Evolutionary conservation across 345 rosid genomes (phyloP), one percentile per base, ranked within the genome.

Genomic region (Aegle marmelos): DNA sequence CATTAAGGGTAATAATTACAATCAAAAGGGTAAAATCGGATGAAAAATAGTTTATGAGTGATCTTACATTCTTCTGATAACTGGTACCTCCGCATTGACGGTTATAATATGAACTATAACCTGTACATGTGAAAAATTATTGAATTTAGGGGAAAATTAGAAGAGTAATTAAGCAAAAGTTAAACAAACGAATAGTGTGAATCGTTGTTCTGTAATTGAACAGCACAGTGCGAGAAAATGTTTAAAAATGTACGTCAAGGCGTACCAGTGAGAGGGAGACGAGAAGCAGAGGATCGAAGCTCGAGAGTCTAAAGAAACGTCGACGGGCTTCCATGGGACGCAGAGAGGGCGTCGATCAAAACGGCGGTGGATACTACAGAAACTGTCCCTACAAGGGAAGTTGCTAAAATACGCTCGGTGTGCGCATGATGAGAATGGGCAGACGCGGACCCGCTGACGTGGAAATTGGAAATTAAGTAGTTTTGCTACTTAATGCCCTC

Each of bases 61-160:
- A 70, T 71, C 87, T 77, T 88, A 93, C 97, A 74, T 74, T 69
- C 86, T 75, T 69, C 79, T 81, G 62, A 76, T 33, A 69, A 81
- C 83, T 7, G 70, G 69, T 66, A 70, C 24, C 75, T 85, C 88
- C 36, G 90, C 90, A 83, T 77, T 79, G 30, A 83, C 86, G 74
- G 75, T 63, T 80, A 45, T 33, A 75, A 61, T 77, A 77, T 68
- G 82, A 78, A 81, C 68, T 63, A 85, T 16, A 70, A 90, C 90
- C 94, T 93, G 89, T 75, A 74, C 14, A 73, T 7, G n/a, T 27
- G 0, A 53, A 21, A 69, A 39, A 2, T 11, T n/a, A 65, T 10
- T 64, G 58, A 34, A 7, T 0, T 6, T 24, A 25, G 10, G 17
- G 17, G 21, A 30, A 54, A 19, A 37, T 57, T 10, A 57, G 37